Conservation (phyloP, 176 grass and related monocot genomes). For the Secale cereale region DNA sequence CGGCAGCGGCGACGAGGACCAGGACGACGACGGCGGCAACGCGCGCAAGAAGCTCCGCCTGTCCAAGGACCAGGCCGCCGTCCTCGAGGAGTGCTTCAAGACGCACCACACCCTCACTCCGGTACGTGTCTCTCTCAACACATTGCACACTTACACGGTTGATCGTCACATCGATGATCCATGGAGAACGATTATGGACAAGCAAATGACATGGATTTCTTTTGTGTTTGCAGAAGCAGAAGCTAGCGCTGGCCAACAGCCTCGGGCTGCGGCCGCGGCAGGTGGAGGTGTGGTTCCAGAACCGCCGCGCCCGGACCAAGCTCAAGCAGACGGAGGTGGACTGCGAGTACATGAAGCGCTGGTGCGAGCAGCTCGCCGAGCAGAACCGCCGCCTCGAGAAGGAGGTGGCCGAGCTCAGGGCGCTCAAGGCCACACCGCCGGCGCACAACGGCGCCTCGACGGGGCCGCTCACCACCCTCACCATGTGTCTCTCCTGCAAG, state of each 20-base stretch:
- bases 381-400: slow-evolving; percentile 86
- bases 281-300: slow-evolving; percentile 98
- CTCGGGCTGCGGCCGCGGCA: slow-evolving; percentile 76
- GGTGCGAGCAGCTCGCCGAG: slow-evolving; percentile 86
- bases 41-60: slow-evolving; percentile 90
- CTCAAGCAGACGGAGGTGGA: slow-evolving; percentile 98
- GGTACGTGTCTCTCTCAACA: slow-evolving; percentile 14
- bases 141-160: not conserved
- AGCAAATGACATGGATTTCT: not conserved
- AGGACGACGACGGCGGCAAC: slow-evolving; percentile 37
- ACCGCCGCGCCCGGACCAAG: slow-evolving; percentile 80
- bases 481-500: slow-evolving; percentile 82
- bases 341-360: slow-evolving; percentile 83
- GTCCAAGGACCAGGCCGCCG: slow-evolving; percentile 79
- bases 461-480: slow-evolving; percentile 63
- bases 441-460: slow-evolving; percentile 19
- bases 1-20: slow-evolving; percentile 70
- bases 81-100: slow-evolving; percentile 92
- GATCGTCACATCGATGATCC: not conserved
- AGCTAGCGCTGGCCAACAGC: slow-evolving; percentile 58
- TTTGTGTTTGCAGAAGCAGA: slow-evolving; percentile 57
- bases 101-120: slow-evolving; percentile 87
- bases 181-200: not conserved
- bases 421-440: slow-evolving; percentile 46
- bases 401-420: slow-evolving; percentile 83